Conservation (phyloP, 345 rosid genomes). For the Raphanus raphanistrum region DNA sequence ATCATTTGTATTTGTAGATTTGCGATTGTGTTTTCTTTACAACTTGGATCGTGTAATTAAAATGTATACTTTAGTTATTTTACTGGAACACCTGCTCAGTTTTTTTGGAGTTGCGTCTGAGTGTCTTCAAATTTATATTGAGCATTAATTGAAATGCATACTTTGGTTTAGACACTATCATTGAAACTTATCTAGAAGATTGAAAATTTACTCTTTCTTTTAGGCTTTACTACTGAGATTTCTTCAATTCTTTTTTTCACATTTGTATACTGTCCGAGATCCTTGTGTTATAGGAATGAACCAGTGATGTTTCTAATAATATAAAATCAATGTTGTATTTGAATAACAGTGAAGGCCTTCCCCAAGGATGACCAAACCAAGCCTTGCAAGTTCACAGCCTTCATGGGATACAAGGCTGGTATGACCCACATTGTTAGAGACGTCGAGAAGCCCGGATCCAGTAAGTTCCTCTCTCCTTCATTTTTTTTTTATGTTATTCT, state of each 20-base stretch:
- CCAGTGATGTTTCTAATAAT: neutral
- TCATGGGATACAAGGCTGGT: constrained; percentile 91
- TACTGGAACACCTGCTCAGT: neutral
- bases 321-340: neutral
- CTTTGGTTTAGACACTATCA: neutral
- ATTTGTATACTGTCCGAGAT: neutral
- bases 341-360: constrained; percentile 73
- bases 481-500: neutral
- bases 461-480: constrained; percentile 39
- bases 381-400: constrained; percentile 86
- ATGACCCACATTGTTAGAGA: constrained; percentile 93
- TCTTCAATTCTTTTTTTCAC: neutral
- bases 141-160: neutral
- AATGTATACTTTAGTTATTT: neutral
- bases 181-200: neutral
- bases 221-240: neutral
- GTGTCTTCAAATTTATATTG: neutral
- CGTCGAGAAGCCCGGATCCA: constrained; percentile 89
- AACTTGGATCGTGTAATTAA: neutral
- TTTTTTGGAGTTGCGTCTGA: neutral
- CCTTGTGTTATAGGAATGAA: neutral
- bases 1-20: neutral
- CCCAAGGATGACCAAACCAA: constrained; percentile 80
- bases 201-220: neutral
- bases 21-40: neutral